These are phyloP conservation scores for Boletus patriciae DNA, from an alignment of 768 basidiomycete species.

Conservation along the genomic window DNA sequence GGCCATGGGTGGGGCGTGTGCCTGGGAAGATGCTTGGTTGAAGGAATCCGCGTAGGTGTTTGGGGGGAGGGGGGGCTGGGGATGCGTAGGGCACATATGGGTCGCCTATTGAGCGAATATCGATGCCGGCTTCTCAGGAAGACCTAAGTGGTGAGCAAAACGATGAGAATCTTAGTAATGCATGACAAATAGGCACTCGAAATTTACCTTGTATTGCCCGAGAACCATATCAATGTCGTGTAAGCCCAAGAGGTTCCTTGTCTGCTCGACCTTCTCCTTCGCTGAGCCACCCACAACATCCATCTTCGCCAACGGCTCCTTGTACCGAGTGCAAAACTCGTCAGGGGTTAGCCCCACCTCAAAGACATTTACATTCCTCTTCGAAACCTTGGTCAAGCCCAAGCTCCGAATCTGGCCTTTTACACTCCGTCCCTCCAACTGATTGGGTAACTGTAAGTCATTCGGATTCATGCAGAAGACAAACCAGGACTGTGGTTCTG, in stretches of 20 bases:
- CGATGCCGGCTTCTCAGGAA: no score
- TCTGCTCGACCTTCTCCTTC: constrained; percentile 57
- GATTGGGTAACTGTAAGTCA: constrained; percentile 88
- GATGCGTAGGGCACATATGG: no score
- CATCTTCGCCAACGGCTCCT: constrained; percentile 52
- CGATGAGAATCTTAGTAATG: constrained; percentile 1
- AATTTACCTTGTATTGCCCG: constrained; percentile 76
- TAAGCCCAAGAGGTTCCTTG: constrained; percentile 54
- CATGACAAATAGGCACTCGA: neutral
- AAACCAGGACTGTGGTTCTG: constrained; percentile 51
- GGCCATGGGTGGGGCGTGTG: no score
- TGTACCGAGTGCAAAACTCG: constrained; percentile 85
- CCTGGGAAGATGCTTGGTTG: no score
- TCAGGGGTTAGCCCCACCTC: constrained; percentile 82
- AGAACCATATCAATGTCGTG: constrained; percentile 73
- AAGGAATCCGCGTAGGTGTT: no score
- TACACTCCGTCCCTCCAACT: constrained; percentile 83
- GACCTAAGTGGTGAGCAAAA: constrained; percentile 43
- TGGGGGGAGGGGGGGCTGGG: no score
- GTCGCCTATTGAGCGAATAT: no score
- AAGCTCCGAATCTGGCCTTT: constrained; percentile 86
- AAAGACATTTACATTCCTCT: constrained; percentile 60
- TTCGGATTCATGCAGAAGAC: constrained; percentile 92
- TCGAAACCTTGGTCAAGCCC: constrained; percentile 77
- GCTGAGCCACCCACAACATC: constrained; percentile 56